Evolutionary conservation across 2,329 filamentous ascomycete species (phyloP).

Genomic region (Cercospora citrullina): DNA sequence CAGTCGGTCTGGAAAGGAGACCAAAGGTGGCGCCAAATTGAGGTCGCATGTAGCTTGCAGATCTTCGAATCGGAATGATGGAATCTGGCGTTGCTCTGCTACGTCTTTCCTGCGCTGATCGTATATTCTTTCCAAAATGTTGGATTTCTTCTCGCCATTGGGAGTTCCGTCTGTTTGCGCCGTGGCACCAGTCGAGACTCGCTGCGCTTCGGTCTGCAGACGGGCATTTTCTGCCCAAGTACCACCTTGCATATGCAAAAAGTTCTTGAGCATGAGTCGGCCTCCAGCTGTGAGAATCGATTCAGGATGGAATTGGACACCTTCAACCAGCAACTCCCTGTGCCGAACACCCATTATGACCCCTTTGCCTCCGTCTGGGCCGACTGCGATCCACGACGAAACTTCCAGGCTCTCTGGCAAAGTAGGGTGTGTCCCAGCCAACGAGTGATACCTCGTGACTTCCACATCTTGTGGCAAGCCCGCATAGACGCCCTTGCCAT

Average conservation of each 20-base stretch:
- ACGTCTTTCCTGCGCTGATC: slow-evolving; percentile 74
- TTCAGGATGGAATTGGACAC: slow-evolving; percentile 96
- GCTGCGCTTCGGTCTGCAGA: slow-evolving; percentile 44
- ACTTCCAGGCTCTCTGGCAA: slow-evolving; percentile 84
- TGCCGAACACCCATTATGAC: slow-evolving; percentile 97
- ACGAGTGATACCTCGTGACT: slow-evolving; percentile 93
- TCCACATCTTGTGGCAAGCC: slow-evolving; percentile 77
- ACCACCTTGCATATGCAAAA: slow-evolving; percentile 80
- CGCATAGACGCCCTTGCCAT: slow-evolving; percentile 86
- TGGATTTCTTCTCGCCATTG: slow-evolving; percentile 63
- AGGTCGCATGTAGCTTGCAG: slow-evolving; percentile 84
- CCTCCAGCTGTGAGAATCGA: slow-evolving; percentile 92
- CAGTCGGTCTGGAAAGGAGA: slow-evolving; percentile 77
- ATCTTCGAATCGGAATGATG: slow-evolving; percentile 79
- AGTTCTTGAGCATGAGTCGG: slow-evolving; percentile 87
- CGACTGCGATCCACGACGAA: slow-evolving; percentile 80
- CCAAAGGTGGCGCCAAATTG: slow-evolving; percentile 77
- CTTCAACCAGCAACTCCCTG: slow-evolving; percentile 87
- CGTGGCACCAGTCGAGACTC: slow-evolving; percentile 42
- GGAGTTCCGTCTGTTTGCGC: slow-evolving; percentile 27
- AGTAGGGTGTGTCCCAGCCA: slow-evolving; percentile 86
- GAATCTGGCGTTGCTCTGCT: slow-evolving; percentile 76
- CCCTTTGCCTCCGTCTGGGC: slow-evolving; percentile 72
- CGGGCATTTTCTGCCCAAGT: slow-evolving; percentile 83
- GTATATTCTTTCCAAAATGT: slow-evolving; percentile 91